Base-by-base conservation (phyloP, 768 basidiomycete species). In the Pholiota molesta region DNA sequence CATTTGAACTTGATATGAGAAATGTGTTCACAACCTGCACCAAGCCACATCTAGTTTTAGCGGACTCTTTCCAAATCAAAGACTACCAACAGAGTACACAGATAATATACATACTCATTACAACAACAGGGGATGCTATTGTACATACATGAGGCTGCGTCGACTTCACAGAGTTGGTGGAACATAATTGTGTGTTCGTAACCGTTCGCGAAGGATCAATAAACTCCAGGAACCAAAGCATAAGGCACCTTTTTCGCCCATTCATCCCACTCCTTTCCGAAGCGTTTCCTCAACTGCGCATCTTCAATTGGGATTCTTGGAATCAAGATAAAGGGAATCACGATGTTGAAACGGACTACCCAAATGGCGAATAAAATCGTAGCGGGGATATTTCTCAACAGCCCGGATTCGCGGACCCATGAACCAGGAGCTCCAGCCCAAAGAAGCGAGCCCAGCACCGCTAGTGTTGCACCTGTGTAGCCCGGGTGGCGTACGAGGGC, bases 1-100 rank as follows among this genome's bases (percentile, higher is more conserved):
- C 16, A 61, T 69, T 33, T 60, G 55, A 60, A 26, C 40, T 42
- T 11, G n/a, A 28, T 13, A 37, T 2, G 10, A 9, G 35, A n/a
- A n/a, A n/a, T n/a, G n/a, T n/a, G n/a, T n/a, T n/a, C n/a, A n/a
- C n/a, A n/a, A n/a, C n/a, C n/a, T n/a, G n/a, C n/a, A n/a, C 35
- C 35, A 35, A 35, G 4, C 10, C 35, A 13, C 35, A 35, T 35
- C 35, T 35, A 35, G 35, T 35, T 35, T 13, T 35, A 35, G 35
- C 13, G 8, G 9, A 35, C 35, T 35, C 35, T 13, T 35, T 35
- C 35, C 13, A 35, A 13, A 35, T 35, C 35, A 35, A 2, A 35
- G 35, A 35, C 9, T n/a, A n/a, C n/a, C n/a, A n/a, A n/a, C n/a
- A n/a, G n/a, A n/a, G n/a, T n/a, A n/a, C n/a, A n/a, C 11, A 37